Evolutionary conservation across 495 filamentous ascomycete species (phyloP).

Genomic region (Penicillium salamii): DNA sequence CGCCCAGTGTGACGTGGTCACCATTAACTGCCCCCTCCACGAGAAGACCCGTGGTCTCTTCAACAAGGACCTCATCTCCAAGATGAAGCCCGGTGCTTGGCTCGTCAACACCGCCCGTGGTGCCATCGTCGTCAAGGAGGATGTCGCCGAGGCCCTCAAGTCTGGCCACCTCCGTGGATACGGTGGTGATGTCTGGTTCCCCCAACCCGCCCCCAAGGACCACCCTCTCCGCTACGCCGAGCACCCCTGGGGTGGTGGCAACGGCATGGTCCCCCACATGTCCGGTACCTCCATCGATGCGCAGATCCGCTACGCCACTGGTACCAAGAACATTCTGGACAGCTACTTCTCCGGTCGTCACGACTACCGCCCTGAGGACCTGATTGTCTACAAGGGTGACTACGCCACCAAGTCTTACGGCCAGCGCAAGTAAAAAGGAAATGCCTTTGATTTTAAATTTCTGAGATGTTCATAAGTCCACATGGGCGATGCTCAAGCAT

Average conservation of each 20-base stretch:
- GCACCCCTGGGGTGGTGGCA: conserved; percentile 94
- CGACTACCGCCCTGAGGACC: conserved; percentile 86
- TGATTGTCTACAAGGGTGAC: conserved; percentile 89
- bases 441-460: conserved; percentile 8
- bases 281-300: conserved; percentile 96
- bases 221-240: conserved; percentile 90
- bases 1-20: conserved; percentile 94
- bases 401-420: conserved; percentile 97
- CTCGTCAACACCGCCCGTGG: conserved; percentile 98
- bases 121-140: conserved; percentile 99
- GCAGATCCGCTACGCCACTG: conserved; percentile 89
- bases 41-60: conserved; percentile 95
- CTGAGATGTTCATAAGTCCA: conserved; percentile 10
- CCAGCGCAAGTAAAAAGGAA: conserved; percentile 59
- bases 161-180: conserved; percentile 93
- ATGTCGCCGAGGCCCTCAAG: conserved; percentile 92
- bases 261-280: conserved; percentile 99
- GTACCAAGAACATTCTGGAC: conserved; percentile 84
- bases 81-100: conserved; percentile 99
- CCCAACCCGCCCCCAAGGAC: conserved; percentile 91
- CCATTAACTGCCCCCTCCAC: conserved; percentile 98
- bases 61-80: conserved; percentile 98
- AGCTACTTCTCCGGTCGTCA: conserved; percentile 82
- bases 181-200: conserved; percentile 93
- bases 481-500: conserved; percentile 18